Base-by-base conservation (phyloP, 176 grass and related monocot species). In the Poa pratensis region DNA sequence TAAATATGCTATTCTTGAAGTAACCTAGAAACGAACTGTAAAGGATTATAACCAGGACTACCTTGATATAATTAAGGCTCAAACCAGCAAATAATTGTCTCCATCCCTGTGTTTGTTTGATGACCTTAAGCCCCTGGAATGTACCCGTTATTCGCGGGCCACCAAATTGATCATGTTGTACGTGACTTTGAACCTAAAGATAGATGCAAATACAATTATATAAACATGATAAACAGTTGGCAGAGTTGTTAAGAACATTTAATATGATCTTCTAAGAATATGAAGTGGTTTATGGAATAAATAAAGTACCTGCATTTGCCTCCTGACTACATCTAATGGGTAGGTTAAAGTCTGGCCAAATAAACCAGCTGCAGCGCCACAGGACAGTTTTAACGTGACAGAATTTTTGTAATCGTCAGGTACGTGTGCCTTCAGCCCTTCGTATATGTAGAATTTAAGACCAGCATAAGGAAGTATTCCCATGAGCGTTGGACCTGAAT, bases 361-460 rank as follows among this genome's bases (percentile, higher is more conserved):
- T 80, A 98, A 91, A 91, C 96, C 96, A 90, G 96, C 93, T 89
- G 94, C 85, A 43, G 96, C 96, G 72, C 93, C 96, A 42, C 96
- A 98, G 40, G 96, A 83, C 18, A 98, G 86, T 65, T 90, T 92
- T 79, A 98, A 62, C 65, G 79, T 78, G 45, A 98, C 93, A 42
- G 93, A 98, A 72, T 86, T 98, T 77, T 87, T 93, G 83, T 95
- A 95, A 78, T 98, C 87, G 24, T 95, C 89, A 85, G 96, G 93
- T 80, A 98, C 89, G 6, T 86, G 89, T 53, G 81, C 79, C 83
- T 98, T 95, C 58, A 98, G 83, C 40, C 94, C 96, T 92, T 95
- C 96, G 14, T 94, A 98, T 81, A 98, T 98, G 83, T 98, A 98
- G 85, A 98, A 98, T 76, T 98, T 98, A 53, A 98, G 91, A 90